These are phyloP conservation scores for Pestalotiopsis sp. DNA, from an alignment of 2,329 filamentous ascomycete genomes.

Conservation along the genomic window DNA sequence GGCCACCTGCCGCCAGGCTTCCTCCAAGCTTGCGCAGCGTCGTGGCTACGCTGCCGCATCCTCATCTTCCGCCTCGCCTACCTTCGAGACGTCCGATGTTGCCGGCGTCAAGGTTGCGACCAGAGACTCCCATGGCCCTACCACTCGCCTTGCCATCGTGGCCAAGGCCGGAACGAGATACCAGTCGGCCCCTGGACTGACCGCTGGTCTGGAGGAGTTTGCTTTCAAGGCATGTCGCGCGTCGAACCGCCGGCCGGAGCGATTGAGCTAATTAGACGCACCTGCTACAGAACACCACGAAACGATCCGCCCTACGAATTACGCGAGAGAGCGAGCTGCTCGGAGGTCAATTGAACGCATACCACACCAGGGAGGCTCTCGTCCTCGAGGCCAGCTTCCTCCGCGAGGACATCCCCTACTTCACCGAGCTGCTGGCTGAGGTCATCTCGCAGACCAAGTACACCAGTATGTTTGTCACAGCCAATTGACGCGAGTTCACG, in stretches of 20 bases:
- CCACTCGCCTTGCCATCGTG: conserved; percentile 88
- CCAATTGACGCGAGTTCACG: conserved; percentile 15
- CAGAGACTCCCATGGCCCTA: conserved; percentile 85
- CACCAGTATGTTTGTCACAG: conserved; percentile 57
- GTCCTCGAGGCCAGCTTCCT: conserved; percentile 95
- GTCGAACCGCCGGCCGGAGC: conserved; percentile 8
- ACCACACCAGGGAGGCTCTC: conserved; percentile 91
- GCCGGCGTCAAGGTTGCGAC: conserved; percentile 90
- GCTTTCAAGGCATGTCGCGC: conserved; percentile 79
- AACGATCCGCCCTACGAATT: conserved; percentile 89
- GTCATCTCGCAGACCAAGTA: conserved; percentile 88
- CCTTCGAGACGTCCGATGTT: conserved; percentile 85
- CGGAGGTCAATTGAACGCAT: conserved; percentile 84
- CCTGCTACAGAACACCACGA: conserved; percentile 72
- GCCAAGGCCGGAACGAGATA: conserved; percentile 94
- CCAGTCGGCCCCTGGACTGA: conserved; percentile 85
- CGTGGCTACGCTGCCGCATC: conserved; percentile 58
- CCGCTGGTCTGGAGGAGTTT: conserved; percentile 89
- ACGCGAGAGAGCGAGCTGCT: conserved; percentile 94
- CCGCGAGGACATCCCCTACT: conserved; percentile 94
- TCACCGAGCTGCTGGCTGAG: conserved; percentile 92
- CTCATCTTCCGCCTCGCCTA: conserved; percentile 66
- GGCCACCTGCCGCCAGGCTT: conserved; percentile 59
- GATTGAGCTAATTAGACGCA: conserved; percentile 51
- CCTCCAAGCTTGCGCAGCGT: conserved; percentile 54